Evolutionary conservation across 1,284 basidiomycete genomes (phyloP), one percentile per base, ranked within the genome.

Genomic region (Filobasidium uniguttulatum): DNA sequence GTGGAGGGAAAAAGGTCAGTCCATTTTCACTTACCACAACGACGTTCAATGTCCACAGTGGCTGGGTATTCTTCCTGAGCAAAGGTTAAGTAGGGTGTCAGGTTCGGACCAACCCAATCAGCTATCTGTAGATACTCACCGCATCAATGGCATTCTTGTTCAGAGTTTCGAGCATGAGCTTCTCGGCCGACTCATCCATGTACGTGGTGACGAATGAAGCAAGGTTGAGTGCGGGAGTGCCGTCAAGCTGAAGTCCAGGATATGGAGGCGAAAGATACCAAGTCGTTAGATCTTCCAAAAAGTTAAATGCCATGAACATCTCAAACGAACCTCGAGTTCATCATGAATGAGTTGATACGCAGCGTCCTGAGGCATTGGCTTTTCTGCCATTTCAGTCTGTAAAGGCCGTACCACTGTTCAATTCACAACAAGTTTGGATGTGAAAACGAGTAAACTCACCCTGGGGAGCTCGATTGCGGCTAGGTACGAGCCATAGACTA

Each of bases 141-240:
- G 46, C 57, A 57, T 65, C 65, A 36, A 67, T 66, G 44, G 62
- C 63, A 57, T 67, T 66, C 55, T 56, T 58, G 49, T 48, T 48
- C 37, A 60, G 50, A 43, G 55, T 53, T 28, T 48, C 44, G 29
- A 33, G 37, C 52, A 54, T 57, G 34, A 68, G 56, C 51, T 63
- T 54, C 48, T 66, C 62, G 3, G 61, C 63, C 31, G 64, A 57
- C 12, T 52, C 51, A 23, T 61, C 59, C 59, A 60, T 62, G 43
- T 55, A 62, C 7, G 59, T 62, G 4, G 53, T 57, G 14, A 55
- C 54, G 40, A 54, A 60, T 10, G 50, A 53, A n/a, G 51, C 46
- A 19, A 60, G 37, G 45, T 61, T 62, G 25, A 60, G 38, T 6
- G 55, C 46, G 1, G 60, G 58, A 7, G 56, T 57, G 14, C 60